Evolutionary conservation across 75 land plant species (phyloP), one percentile per base, ranked within the genome.

Genomic region (Isoetes taiwanensis): DNA sequence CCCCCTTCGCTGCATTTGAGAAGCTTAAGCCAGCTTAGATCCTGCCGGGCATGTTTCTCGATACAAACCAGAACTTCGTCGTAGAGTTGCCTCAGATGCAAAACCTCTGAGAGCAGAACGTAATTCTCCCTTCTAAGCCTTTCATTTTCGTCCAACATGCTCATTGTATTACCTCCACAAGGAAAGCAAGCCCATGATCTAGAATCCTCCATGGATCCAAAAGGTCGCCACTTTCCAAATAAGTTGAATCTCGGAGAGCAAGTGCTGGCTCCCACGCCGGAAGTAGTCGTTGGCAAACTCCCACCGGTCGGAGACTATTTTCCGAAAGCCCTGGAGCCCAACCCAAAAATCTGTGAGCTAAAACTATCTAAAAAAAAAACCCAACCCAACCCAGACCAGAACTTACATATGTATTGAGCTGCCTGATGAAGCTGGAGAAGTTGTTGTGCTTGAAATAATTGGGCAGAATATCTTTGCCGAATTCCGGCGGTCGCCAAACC

Each of bases 391-490:
- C n/a, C n/a, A n/a, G n/a, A n/a, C n/a, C n/a, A n/a, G n/a, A n/a
- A n/a, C 90, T 66, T 64, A 88, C 95, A 34, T 88, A 86, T 24
- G 94, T 86, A 72, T 90, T 90, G 62, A 90, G 94, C 67, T 90
- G 97, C 10, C 97, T 81, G 34, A 90, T 93, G 63, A 90, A 90
- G 74, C 94, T 86, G 43, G 97, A 86, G 82, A 90, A 86, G 56
- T 90, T 90, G 73, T 86, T 86, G 63, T 90, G 97, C 74, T 90
- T 90, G 80, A 90, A 90, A 72, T 80, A 83, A 32, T 77, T 83
- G 35, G 86, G 86, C n/a, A 83, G 80, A 14, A 83, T 38, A 26
- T 83, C 80, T 6, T 77, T 33, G 4, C 84, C 86, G 61, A 83
- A 83, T 75, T 80, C 81, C 2, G 80, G 69, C 6, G 89, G 79